Evolutionary conservation across 2,329 filamentous ascomycete genomes (phyloP).

Genomic region (Stachybotrys elegans): DNA sequence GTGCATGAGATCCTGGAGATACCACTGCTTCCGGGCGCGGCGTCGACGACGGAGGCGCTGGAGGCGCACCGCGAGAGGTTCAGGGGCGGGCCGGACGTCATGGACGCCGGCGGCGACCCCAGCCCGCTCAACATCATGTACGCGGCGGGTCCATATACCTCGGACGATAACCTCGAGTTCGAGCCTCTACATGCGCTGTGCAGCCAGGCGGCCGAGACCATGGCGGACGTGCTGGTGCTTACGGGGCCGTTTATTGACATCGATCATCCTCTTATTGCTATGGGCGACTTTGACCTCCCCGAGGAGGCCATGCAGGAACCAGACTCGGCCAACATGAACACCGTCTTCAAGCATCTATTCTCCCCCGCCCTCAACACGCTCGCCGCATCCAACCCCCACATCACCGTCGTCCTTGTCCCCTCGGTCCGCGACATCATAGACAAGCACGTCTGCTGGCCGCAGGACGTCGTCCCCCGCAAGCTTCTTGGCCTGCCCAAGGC

Average conservation of each 20-base stretch:
- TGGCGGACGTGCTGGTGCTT: slow-evolving; percentile 75
- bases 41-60: slow-evolving; percentile 61
- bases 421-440: slow-evolving; percentile 77
- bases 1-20: slow-evolving; percentile 71
- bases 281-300: slow-evolving; percentile 73
- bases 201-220: slow-evolving; percentile 66
- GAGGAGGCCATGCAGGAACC: slow-evolving; percentile 63
- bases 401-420: slow-evolving; percentile 78
- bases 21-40: slow-evolving; percentile 70
- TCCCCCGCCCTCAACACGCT: slow-evolving; percentile 69
- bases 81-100: slow-evolving; percentile 56
- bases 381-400: slow-evolving; percentile 61
- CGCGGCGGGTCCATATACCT: slow-evolving; percentile 83
- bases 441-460: slow-evolving; percentile 82
- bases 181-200: slow-evolving; percentile 81
- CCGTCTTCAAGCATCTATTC: slow-evolving; percentile 79
- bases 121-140: slow-evolving; percentile 72
- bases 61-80: slow-evolving; percentile 66
- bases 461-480: slow-evolving; percentile 56
- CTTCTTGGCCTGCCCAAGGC: slow-evolving; percentile 76
- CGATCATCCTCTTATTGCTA: slow-evolving; percentile 82
- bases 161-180: slow-evolving; percentile 88
- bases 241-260: slow-evolving; percentile 85
- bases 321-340: slow-evolving; percentile 73
- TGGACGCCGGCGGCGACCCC: slow-evolving; percentile 46